phyloP scores from a whole-genome alignment of 208 protist genomes.

The Leishmania gerbilli region DNA sequence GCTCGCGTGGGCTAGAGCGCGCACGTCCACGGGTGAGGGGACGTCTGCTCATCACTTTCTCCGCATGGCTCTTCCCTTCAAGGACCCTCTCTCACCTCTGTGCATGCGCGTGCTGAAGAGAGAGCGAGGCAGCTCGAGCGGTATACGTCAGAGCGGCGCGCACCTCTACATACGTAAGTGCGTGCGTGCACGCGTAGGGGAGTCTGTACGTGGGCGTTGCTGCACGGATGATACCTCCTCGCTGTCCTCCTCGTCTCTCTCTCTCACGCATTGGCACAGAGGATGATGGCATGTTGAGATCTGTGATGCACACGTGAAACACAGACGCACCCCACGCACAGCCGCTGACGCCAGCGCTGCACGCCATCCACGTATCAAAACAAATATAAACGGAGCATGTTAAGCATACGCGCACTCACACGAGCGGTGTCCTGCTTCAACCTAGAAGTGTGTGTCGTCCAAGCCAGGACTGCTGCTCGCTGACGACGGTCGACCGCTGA shows the following conservation, averaged over 20 bases:
- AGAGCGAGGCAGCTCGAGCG: background rate
- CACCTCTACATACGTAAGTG: background rate
- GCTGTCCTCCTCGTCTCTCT: background rate
- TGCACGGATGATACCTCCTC: background rate
- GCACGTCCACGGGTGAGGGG: background rate
- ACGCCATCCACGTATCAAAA: background rate
- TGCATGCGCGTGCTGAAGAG: background rate
- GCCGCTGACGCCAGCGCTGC: background rate
- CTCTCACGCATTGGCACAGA: background rate
- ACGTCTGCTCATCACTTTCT: background rate
- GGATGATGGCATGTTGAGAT: background rate
- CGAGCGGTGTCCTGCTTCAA: too few relatives aligned
- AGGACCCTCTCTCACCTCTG: background rate
- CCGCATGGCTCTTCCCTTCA: background rate
- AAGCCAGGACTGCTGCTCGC: background rate
- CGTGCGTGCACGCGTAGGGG: background rate
- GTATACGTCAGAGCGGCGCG: background rate
- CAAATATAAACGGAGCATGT: background rate
- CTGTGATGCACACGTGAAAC: conserved; percentile 2
- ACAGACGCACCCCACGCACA: background rate
- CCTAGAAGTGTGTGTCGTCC: conserved; percentile 27
- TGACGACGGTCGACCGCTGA: background rate
- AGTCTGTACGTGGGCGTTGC: background rate
- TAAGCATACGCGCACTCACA: too few relatives aligned
- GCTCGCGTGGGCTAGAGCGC: background rate